Evolutionary conservation across 345 rosid genomes (phyloP).

Genomic region (Jatropha curcas): DNA sequence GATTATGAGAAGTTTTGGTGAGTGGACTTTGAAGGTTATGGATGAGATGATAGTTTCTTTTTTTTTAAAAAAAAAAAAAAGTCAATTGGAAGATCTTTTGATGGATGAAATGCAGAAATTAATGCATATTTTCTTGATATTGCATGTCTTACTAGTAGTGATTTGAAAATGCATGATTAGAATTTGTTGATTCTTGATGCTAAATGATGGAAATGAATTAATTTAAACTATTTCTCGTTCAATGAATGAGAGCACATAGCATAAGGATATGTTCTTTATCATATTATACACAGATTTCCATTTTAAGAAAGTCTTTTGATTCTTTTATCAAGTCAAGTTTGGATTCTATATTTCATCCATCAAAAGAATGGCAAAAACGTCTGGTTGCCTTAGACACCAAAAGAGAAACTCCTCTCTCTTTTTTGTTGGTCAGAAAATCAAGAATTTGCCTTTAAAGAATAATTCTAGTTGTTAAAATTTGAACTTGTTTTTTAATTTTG

Average conservation of each 20-base stretch:
- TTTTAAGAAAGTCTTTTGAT: no score
- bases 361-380: no score
- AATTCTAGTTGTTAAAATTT: not conserved
- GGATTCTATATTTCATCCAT: no score
- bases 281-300: no score
- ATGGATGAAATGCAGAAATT: not conserved
- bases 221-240: not conserved
- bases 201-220: not conserved
- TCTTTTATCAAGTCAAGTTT: not conserved
- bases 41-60: not conserved
- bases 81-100: no score
- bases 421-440: not conserved
- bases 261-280: no score
- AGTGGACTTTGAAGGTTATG: conserved; percentile 1
- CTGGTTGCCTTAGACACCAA: no score
- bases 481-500: not conserved
- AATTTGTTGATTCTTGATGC: not conserved
- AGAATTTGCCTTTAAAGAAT: not conserved
- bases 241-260: not conserved
- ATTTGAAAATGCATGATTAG: not conserved
- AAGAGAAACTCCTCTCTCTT: not conserved
- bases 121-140: not conserved
- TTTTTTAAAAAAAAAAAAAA: not conserved
- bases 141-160: not conserved
- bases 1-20: not conserved